Base-by-base conservation (phyloP, 352 stramenopile species). In the Pythium rhizo-oryzae region DNA sequence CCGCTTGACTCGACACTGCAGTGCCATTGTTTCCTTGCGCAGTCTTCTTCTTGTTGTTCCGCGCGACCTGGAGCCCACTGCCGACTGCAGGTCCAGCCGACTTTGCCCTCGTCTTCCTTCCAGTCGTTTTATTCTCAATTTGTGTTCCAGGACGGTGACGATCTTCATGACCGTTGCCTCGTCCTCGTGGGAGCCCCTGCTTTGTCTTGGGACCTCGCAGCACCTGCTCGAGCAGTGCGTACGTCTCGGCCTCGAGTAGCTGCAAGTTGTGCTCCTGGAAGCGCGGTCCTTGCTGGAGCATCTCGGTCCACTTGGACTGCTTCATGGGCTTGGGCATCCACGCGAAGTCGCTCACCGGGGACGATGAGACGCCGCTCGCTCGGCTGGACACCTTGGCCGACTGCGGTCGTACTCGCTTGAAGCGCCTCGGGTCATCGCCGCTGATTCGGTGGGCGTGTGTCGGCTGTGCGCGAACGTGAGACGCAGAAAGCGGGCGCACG, bases 231-330 rank as follows among this genome's bases (percentile, higher is more conserved):
- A 74, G 61, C 30, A 74, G 28, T 16, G 54, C 55, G 41, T 67
- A 63, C n/a, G 69, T 75, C 54, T 75, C 69, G 25, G 33, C 53
- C 47, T 75, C 69, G 1, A 75, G 47, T 4, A 28, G 47, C 41
- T 71, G 37, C 23, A 75, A 37, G n/a, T 23, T 68, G 12, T 37
- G 50, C n/a, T 75, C 50, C 25, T 71, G 43, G 43, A 75, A 75
- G 13, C 16, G 15, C 5, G 69, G 69, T 15, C 62, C 60, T 8
- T 23, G 37, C n/a, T 70, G 44, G 12, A 75, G 39, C 63, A 75
- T 71, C 47, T 75, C 64, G 21, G 62, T 71, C 69, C 69, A 71
- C 33, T 75, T 75, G 21, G 62, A 68, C 9, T 44, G 18, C 23
- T 74, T 59, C 1, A 69, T 62, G 1, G 30, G 30, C 23, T 18